These are phyloP conservation scores for Trifolium dubium DNA, from an alignment of 306 rosid genomes.

Conservation along the genomic window DNA sequence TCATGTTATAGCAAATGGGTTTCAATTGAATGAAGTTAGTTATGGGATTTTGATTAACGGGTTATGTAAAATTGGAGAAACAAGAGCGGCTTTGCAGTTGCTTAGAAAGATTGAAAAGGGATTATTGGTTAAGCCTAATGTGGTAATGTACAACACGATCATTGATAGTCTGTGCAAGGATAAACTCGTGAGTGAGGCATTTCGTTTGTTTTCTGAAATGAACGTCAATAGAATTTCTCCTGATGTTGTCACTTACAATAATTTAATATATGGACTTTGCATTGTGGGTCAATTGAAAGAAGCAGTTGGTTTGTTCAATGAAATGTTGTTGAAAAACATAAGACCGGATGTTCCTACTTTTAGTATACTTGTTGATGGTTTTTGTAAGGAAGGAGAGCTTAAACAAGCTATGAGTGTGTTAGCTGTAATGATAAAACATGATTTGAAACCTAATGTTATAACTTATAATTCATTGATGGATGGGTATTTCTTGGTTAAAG, in stretches of 20 bases:
- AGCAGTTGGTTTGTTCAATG: background rate
- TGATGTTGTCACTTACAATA: background rate
- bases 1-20: background rate
- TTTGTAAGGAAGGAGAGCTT: background rate
- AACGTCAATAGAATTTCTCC: background rate
- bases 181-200: background rate
- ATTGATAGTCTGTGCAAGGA: background rate
- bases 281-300: background rate
- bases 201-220: slow-evolving; percentile 24
- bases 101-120: background rate
- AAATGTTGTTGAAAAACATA: background rate
- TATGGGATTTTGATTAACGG: background rate
- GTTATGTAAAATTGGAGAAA: background rate
- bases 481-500: slow-evolving; percentile 35
- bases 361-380: background rate
- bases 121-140: background rate
- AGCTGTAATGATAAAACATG: slow-evolving; percentile 14
- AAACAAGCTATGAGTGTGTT: background rate
- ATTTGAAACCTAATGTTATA: background rate
- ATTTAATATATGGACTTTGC: background rate
- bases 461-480: slow-evolving; percentile 11
- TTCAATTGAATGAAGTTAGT: background rate
- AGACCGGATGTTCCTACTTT: background rate
- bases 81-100: background rate
- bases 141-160: background rate